phyloP scores from a whole-genome alignment of 148 eudicot genomes.

The Simmondsia chinensis region DNA sequence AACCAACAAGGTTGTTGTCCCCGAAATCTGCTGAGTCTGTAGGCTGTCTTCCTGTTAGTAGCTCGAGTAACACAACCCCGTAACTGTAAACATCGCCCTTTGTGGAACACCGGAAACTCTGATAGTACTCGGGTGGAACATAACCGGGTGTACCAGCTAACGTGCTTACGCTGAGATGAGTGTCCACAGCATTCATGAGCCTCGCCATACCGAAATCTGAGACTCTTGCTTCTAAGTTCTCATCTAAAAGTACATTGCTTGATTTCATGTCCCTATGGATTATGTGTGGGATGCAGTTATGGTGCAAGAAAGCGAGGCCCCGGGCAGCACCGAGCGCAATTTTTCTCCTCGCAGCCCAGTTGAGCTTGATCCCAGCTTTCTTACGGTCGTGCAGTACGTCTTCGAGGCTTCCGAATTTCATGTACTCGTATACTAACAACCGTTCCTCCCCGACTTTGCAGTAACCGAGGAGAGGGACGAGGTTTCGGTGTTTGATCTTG shows the following conservation, averaged over 20 bases:
- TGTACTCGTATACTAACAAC: conserved; percentile 79
- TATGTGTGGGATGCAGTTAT: conserved; percentile 75
- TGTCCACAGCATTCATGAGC: conserved; percentile 80
- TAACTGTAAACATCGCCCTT: conserved; percentile 92
- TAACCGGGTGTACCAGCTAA: conserved; percentile 90
- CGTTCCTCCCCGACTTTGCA: conserved; percentile 95
- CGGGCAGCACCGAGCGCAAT: conserved; percentile 84
- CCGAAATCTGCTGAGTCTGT: conserved; percentile 87
- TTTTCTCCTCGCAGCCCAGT: conserved; percentile 67
- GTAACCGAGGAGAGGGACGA: conserved; percentile 77
- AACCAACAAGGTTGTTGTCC: conserved; percentile 83
- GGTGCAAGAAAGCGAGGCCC: conserved; percentile 86
- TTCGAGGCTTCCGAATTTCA: conserved; percentile 82
- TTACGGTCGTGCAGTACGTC: conserved; percentile 65
- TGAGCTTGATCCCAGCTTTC: conserved; percentile 51
- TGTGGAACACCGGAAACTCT: conserved; percentile 61
- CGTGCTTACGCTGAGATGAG: conserved; percentile 86
- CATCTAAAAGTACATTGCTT: conserved; percentile 77
- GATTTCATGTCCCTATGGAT: conserved; percentile 95
- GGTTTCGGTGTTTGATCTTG: conserved; percentile 78
- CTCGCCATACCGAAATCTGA: conserved; percentile 98
- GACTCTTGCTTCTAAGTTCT: conserved; percentile 68
- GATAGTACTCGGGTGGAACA: conserved; percentile 84
- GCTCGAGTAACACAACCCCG: conserved; percentile 79
- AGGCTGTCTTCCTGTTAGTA: conserved; percentile 66